Base-by-base conservation (phyloP, 75 land plant genomes). In the Picea sitchensis region DNA sequence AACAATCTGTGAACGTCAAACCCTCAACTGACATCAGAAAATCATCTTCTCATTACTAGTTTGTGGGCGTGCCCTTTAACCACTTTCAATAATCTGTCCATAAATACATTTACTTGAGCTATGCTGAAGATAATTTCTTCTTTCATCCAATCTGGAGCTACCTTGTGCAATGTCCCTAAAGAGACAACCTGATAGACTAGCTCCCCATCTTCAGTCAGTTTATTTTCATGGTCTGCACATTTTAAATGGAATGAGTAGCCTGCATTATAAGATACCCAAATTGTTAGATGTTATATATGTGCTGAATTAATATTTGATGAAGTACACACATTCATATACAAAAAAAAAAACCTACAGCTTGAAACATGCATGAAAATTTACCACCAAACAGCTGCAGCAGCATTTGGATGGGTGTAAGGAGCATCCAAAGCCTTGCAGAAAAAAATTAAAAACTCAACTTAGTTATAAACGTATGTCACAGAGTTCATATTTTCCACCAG, bases 141-240 rank as follows among this genome's bases (percentile, higher is more conserved):
- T 67, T 73, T 86, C 93, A 91, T 91, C 91, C 91, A 91, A 15
- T 80, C 89, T 60, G 86, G 84, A 30, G 91, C 91, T 11, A 87
- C 65, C 34, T 78, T 84, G 57, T 88, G 89, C 21, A 91, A 75
- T 69, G 93, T 85, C 13, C 93, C 93, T 76, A 91, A 47, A 2
- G 93, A 91, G 57, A 54, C 21, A 11, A 83, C 89, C 57, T 77
- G 87, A 75, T 91, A 91, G 13, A 81, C 41, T 41, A 86, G 61
- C 76, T 87, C 89, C 17, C 56, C 76, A 14, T 79, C 57, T 18
- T 41, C 61, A 69, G 80, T 81, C 14, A 47, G 81, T 20, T 62
- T 77, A 38, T 3, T 41, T 32, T 60, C 80, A 21, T 77, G 77
- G 20, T 69, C 54, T 14, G 78, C 44, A 89, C 87, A 82, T 26